Percentiles rank a stretch among this genome's conserved stretches.
Evolutionary conservation across 306 rosid species (phyloP).

Genomic region (peach (Prunus persica)): Prunus_persica_NCBIv2 NC_034012.1:3600501-3601000

Average conservation of each 20-base stretch:
- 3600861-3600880: slow-evolving; percentile 49
- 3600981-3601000: slow-evolving; percentile 53
- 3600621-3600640: slow-evolving; percentile 3
- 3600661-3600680: neutral
- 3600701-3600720: neutral
- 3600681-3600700: neutral
- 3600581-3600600: neutral
- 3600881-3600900: slow-evolving; percentile 51
- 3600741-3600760: slow-evolving; percentile 12
- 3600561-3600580: neutral
- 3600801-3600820: neutral
- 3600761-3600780: neutral
- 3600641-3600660: neutral
- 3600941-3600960: slow-evolving; percentile 26
- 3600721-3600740: neutral
- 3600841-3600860: slow-evolving; percentile 25
- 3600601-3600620: neutral
- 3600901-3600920: slow-evolving; percentile 30
- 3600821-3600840: slow-evolving; percentile 2
- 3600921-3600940: slow-evolving; percentile 31
- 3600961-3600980: slow-evolving; percentile 20
- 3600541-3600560: neutral
- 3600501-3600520: neutral
- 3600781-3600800: neutral
- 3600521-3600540: neutral